phyloP scores from a whole-genome alignment of 179 eudicot species.

The Dionaea muscipula region DNA sequence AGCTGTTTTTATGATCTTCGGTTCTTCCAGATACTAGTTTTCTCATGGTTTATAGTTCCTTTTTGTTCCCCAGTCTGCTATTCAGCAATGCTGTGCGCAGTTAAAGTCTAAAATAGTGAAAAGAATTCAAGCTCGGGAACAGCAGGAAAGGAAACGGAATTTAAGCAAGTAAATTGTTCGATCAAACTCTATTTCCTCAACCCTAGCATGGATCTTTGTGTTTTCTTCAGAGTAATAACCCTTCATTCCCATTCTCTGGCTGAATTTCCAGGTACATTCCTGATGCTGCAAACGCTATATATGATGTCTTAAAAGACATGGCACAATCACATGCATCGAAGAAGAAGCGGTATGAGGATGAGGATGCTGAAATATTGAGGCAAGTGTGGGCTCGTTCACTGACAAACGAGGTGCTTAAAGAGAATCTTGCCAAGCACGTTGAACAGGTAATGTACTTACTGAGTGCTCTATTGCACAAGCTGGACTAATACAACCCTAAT shows the following conservation, averaged over 20 bases:
- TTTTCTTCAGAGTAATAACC: not conserved
- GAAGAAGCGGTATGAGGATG: slow-evolving; percentile 46
- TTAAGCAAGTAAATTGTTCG: slow-evolving; percentile 57
- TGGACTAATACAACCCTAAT: no score
- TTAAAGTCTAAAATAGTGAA: slow-evolving; percentile 82
- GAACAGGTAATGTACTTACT: slow-evolving; percentile 58
- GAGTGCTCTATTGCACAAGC: not conserved
- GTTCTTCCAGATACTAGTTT: no score
- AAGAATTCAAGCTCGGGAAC: slow-evolving; percentile 92
- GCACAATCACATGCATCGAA: slow-evolving; percentile 46
- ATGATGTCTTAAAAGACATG: slow-evolving; percentile 54
- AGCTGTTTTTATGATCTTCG: not conserved
- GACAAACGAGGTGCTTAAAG: slow-evolving; percentile 46
- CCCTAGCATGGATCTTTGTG: not conserved
- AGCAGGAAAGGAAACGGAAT: slow-evolving; percentile 91
- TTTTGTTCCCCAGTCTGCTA: slow-evolving; percentile 43
- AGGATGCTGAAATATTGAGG: slow-evolving; percentile 64
- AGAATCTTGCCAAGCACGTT: slow-evolving; percentile 87
- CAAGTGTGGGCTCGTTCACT: slow-evolving; percentile 48
- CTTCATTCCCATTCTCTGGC: not conserved
- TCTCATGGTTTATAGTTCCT: not conserved
- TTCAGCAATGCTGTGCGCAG: slow-evolving; percentile 85
- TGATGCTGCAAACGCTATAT: slow-evolving; percentile 68
- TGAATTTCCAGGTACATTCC: slow-evolving; percentile 68
- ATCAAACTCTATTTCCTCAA: not conserved